Base-by-base conservation (phyloP, 2,329 filamentous ascomycete species). In the Fusarium incarnatum region DNA sequence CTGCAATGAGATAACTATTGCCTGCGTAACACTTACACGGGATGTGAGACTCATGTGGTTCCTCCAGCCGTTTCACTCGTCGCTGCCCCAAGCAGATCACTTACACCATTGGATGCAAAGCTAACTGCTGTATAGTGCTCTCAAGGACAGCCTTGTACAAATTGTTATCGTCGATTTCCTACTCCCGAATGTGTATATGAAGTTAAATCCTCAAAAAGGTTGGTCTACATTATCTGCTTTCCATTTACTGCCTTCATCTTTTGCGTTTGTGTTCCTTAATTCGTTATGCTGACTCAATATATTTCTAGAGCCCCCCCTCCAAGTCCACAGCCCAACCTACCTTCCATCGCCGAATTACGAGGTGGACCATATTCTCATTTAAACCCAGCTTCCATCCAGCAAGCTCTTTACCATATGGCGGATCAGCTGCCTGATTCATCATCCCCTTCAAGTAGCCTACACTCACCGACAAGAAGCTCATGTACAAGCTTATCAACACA, bases 111-210 rank as follows among this genome's bases (percentile, higher is more conserved):
- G 37, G 40, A 25, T 20, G 7, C 13, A 6, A 16, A 56, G 22
- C 64, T 71, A 55, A 73, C 40, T 16, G 9, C 15, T 34, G 62
- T n/a, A 5, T 28, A 87, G 85, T 88, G 86, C 73, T 85, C 86
- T 69, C 84, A 86, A 70, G 81, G 83, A 27, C 84, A 85, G 30
- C 86, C 86, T 16, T 87, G 86, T 76, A 82, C 82, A 45, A 86
- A 87, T 71, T 88, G 86, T 68, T 77, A 81, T 25, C 82, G 85
- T 40, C 81, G 85, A 30, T 87, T 85, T 64, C 86, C 86, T 1
- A 83, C 82, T 55, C 85, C 85, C 1, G 71, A 78, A 9, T 88
- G 86, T 73, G 81, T 85, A 67, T 88, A 88, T 60, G 74, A 75
- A 37, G 44, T 60, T n/a, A 78, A 74, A 30, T 45, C 65, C n/a